Evolutionary conservation across 257 asterid genomes (phyloP).

Genomic region (Solanum rostratum): DNA sequence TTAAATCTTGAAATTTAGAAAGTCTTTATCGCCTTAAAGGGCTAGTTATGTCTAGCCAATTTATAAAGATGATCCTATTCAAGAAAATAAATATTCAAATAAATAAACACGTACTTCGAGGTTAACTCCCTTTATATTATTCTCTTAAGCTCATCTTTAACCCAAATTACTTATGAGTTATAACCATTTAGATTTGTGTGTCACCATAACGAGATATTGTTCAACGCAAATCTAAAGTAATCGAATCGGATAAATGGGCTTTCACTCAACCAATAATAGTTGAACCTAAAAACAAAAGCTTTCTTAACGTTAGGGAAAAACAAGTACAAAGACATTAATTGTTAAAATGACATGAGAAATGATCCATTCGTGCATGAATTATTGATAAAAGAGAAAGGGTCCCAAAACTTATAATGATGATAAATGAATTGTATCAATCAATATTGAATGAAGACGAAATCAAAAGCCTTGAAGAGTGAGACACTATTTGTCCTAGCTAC

Average conservation of each 20-base stretch:
- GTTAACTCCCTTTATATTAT: not conserved
- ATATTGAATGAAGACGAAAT: not conserved
- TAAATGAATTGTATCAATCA: not conserved
- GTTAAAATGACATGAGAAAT: not conserved
- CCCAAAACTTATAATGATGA: not conserved
- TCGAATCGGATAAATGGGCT: not conserved
- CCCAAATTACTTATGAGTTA: not conserved
- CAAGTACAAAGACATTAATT: not conserved
- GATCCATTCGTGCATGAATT: constrained; percentile 1
- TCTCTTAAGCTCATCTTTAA: not conserved
- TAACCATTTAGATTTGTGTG: not conserved
- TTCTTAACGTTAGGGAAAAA: not conserved
- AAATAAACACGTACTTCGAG: not conserved
- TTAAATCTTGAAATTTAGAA: not conserved
- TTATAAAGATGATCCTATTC: not conserved
- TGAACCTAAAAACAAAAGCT: not conserved
- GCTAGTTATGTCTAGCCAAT: not conserved
- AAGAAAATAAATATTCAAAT: not conserved
- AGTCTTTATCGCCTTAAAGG: not conserved
- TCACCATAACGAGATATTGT: not conserved
- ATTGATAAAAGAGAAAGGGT: not conserved
- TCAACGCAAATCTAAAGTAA: not conserved
- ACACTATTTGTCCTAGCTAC: not conserved
- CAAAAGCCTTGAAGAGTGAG: not conserved
- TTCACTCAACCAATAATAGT: not conserved